Conservation (phyloP, 2,329 filamentous ascomycete genomes). For the Periconia macrospinosa region DNA sequence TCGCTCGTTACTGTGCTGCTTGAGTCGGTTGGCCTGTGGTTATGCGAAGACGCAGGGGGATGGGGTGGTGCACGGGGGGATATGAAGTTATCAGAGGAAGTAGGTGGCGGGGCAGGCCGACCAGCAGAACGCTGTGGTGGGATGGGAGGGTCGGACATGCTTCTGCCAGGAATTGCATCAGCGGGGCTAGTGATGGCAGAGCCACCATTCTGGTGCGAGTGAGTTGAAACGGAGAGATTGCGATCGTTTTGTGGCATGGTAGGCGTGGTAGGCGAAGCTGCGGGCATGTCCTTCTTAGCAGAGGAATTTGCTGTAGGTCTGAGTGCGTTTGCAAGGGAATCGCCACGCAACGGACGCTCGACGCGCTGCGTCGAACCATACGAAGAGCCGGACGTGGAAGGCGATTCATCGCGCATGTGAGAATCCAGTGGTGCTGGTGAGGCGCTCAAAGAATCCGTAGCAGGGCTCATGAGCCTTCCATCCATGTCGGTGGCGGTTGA, state of each 20-base stretch:
- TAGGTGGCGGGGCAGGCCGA: constrained; percentile 43
- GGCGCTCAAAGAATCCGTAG: constrained; percentile 36
- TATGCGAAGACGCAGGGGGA: constrained; percentile 43
- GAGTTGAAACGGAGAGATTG: constrained; percentile 38
- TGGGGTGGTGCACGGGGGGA: constrained; percentile 50
- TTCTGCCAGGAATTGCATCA: constrained; percentile 46
- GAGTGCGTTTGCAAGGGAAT: constrained; percentile 55
- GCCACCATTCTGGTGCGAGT: constrained; percentile 43
- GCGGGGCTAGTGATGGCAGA: constrained; percentile 46
- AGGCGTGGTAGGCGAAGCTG: constrained; percentile 45
- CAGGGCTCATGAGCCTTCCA: constrained; percentile 34
- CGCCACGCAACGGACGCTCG: constrained; percentile 59
- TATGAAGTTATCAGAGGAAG: constrained; percentile 45
- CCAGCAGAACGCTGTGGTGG: constrained; percentile 52
- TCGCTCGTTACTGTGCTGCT: constrained; percentile 49
- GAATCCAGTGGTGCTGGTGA: constrained; percentile 44
- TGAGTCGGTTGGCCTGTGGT: constrained; percentile 48
- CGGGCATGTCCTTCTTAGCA: constrained; percentile 63
- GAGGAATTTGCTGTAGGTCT: constrained; percentile 42
- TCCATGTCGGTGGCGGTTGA: constrained; percentile 45
- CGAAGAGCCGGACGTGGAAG: constrained; percentile 38
- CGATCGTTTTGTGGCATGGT: constrained; percentile 43
- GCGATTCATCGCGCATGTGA: constrained; percentile 34
- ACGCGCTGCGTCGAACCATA: constrained; percentile 43
- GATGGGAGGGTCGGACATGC: constrained; percentile 46